Evolutionary conservation across 495 filamentous ascomycete genomes (phyloP).

Genomic region (Hypoxylon rickii): DNA sequence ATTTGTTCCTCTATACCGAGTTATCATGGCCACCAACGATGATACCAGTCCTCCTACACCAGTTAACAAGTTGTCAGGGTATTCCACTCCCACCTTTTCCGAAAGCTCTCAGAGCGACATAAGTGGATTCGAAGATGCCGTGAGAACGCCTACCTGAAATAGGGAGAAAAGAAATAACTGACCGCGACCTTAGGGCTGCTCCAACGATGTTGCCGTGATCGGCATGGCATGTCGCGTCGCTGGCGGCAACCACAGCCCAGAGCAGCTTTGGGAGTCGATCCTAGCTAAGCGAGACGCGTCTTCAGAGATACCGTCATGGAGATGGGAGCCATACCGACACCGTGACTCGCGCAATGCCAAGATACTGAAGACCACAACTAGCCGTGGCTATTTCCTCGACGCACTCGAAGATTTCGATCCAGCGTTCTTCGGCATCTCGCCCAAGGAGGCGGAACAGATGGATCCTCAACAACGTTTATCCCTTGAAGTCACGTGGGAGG

Average conservation of each 20-base stretch:
- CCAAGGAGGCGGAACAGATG: conserved; percentile 47
- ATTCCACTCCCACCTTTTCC: not conserved
- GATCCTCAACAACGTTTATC: conserved; percentile 35
- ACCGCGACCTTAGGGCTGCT: not conserved
- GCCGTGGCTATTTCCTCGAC: conserved; percentile 46
- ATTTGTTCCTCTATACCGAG: not conserved
- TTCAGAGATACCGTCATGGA: conserved; percentile 34
- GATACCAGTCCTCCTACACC: not conserved
- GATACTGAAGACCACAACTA: conserved; percentile 34
- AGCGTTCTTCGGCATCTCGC: conserved; percentile 56
- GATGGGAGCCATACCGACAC: conserved; percentile 42
- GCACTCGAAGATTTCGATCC: conserved; percentile 53
- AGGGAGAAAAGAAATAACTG: not conserved
- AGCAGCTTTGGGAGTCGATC: conserved; percentile 42
- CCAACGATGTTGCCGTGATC: conserved; percentile 33
- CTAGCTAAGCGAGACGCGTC: conserved; percentile 41
- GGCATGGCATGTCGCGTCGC: conserved; percentile 45
- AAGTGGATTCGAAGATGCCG: not conserved
- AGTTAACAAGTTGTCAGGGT: not conserved
- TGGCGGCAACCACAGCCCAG: conserved; percentile 39
- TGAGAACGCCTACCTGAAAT: not conserved
- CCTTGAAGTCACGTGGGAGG: conserved; percentile 56
- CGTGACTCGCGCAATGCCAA: conserved; percentile 39
- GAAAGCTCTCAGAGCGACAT: not conserved
- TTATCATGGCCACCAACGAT: not conserved